A percentile compares a stretch with the other conserved stretches of the same genome.
Conservation (phyloP, 495 filamentous ascomycete species). For the Melanomma pulvis-pyrius region DNA sequence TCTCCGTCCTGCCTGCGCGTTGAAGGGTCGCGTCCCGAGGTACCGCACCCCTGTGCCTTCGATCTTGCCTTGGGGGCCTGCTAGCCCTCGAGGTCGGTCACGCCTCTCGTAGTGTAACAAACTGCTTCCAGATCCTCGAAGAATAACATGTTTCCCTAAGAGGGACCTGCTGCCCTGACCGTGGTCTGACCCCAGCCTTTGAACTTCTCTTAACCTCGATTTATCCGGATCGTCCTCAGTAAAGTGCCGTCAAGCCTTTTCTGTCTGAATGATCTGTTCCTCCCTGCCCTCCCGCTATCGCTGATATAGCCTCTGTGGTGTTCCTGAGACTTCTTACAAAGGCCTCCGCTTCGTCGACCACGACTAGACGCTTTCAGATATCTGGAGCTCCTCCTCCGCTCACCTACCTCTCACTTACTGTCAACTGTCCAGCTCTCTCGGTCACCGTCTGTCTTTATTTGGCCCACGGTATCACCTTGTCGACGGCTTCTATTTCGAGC, state of each 20-base stretch:
- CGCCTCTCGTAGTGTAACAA: slow-evolving; percentile 41
- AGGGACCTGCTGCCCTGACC: slow-evolving; percentile 32
- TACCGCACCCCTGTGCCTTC: slow-evolving; percentile 41
- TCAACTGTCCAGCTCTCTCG: slow-evolving; percentile 16
- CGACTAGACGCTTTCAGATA: slow-evolving; percentile 26
- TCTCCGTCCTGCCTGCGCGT: slow-evolving; percentile 17
- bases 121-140: slow-evolving; percentile 40
- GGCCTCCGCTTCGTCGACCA: slow-evolving; percentile 26
- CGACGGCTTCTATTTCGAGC: slow-evolving; percentile 39
- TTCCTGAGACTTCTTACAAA: slow-evolving; percentile 37
- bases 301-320: slow-evolving; percentile 40
- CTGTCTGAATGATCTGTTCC: slow-evolving; percentile 40
- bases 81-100: slow-evolving; percentile 37
- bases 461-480: slow-evolving; percentile 32
- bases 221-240: slow-evolving; percentile 41
- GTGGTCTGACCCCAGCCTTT: slow-evolving; percentile 39
- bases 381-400: slow-evolving; percentile 24
- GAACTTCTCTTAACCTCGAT: slow-evolving; percentile 34
- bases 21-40: slow-evolving; percentile 41
- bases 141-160: slow-evolving; percentile 39
- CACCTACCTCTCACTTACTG: slow-evolving; percentile 24
- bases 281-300: slow-evolving; percentile 35
- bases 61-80: slow-evolving; percentile 35
- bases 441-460: slow-evolving; percentile 38
- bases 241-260: slow-evolving; percentile 41